phyloP scores from a whole-genome alignment of 768 basidiomycete genomes.

The Myochromella boudieri region DNA sequence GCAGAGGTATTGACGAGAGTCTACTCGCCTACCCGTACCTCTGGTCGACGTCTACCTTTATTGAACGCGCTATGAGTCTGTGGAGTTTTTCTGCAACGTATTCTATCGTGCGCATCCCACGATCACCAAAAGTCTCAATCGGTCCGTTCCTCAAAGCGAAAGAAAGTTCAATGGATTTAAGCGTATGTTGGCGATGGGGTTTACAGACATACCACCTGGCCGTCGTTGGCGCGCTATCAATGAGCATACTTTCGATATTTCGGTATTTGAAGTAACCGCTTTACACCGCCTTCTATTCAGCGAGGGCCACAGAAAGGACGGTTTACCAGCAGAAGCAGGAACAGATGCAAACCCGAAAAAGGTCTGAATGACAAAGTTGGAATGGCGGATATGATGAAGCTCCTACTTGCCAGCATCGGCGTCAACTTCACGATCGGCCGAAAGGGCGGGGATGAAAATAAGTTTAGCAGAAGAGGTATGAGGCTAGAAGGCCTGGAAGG shows the following conservation, averaged over 20 bases:
- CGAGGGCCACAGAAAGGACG: background rate
- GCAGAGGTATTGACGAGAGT: background rate
- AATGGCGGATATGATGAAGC: background rate
- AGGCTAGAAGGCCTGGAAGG: background rate
- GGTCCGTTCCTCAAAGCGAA: background rate
- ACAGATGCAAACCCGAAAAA: background rate
- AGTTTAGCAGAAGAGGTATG: background rate
- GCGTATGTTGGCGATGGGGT: background rate
- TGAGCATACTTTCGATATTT: background rate
- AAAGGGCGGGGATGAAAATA: background rate
- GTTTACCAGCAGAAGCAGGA: background rate
- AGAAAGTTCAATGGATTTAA: background rate
- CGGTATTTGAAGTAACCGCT: background rate
- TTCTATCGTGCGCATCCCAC: background rate
- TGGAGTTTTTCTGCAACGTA: slow-evolving; percentile 1
- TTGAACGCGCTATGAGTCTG: background rate
- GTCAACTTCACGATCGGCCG: background rate
- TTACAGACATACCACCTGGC: background rate
- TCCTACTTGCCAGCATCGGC: background rate
- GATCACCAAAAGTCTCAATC: background rate
- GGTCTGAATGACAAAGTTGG: background rate
- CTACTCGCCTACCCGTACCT: background rate
- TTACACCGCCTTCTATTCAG: background rate
- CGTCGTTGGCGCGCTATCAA: background rate
- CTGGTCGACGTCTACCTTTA: background rate